Evolutionary conservation across 2,329 filamentous ascomycete genomes (phyloP), one percentile per base, ranked within the genome.

Genomic region (Septoria petroselini): DNA sequence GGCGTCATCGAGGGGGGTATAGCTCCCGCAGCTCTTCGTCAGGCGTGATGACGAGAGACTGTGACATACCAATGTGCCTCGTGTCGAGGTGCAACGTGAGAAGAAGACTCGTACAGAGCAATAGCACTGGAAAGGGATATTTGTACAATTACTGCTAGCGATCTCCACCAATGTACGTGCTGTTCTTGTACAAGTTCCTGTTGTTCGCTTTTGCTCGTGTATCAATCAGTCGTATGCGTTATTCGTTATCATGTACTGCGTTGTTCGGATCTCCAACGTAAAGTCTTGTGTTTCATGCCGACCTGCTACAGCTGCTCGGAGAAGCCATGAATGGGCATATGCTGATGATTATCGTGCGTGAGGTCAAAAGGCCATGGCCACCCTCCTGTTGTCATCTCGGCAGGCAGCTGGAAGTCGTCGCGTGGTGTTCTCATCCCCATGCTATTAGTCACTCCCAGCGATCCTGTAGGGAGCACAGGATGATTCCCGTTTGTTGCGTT

Each of bases 351-450:
- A 5, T 58, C 57, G 4, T 48, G 47, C 11, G 40, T 37, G 9
- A 55, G 40, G 14, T 65, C 62, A 31, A 63, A 58, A 2, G 63
- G 59, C 70, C 70, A 74, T 11, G 71, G 68, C 71, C 71, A 74
- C 31, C 71, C 67, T 11, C 66, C 65, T 19, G 73, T 62, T 14
- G 73, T 52, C 35, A 71, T 70, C 9, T 66, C 65, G n/a, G 47
- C 47, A 5, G 72, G 70, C 14, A 74, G 52, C 52, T 72, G 69
- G 47, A 70, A 71, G 37, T 71, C 67, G 49, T 55, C 52, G 12
- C 56, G 62, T 48, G 57, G 57, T 9, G 54, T 59, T 8, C 43
- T 40, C 54, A 57, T 53, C 4, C 57, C 52, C 17, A 54, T 39
- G 5, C 40, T 37, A 19, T 59, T 59, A 9, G 50, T 55, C 1